These are phyloP conservation scores for Quaeritorhiza haematococci DNA, from an alignment of 371 early-diverging fungal genomes.

Conservation along the genomic window DNA sequence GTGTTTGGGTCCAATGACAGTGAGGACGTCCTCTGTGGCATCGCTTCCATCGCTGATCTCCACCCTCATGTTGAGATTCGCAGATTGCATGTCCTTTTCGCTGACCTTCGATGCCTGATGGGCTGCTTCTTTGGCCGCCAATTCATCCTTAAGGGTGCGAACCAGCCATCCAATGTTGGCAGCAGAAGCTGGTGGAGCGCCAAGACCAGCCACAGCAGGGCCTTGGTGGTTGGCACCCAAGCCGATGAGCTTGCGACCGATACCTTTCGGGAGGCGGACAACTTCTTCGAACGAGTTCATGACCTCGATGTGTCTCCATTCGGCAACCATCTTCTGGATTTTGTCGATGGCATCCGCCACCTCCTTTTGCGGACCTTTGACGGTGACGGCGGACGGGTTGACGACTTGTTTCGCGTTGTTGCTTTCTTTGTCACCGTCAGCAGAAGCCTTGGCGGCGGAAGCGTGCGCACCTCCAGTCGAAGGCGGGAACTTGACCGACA, in stretches of 20 bases:
- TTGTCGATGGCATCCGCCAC: conserved; percentile 65
- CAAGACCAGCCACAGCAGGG: conserved; percentile 8
- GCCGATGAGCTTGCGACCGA: conserved; percentile 21
- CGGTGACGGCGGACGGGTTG: conserved; percentile 49
- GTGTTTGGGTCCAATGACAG: conserved; percentile 38
- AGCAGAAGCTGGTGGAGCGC: conserved; percentile 7
- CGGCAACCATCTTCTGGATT: conserved; percentile 59
- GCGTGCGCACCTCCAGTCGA: conserved; percentile 12
- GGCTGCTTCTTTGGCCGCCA: conserved; percentile 15
- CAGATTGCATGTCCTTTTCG: conserved; percentile 5
- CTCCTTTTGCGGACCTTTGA: conserved; percentile 75
- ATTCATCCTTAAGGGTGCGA: conserved; percentile 18
- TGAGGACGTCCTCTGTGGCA: conserved; percentile 22
- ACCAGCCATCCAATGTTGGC: conserved; percentile 30
- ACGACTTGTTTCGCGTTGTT: conserved; percentile 17
- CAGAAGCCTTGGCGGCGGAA: conserved; percentile 29
- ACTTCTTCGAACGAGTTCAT: conserved; percentile 63
- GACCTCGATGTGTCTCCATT: conserved; percentile 63
- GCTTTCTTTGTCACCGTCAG: conserved; percentile 31
- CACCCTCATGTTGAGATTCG: conserved; percentile 15
- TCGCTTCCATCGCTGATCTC: conserved; percentile 15
- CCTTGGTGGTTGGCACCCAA: conserved; percentile 12
- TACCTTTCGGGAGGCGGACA: conserved; percentile 60
- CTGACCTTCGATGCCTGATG: conserved; percentile 1
- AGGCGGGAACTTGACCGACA: conserved; percentile 67